Percentiles rank a stretch among this genome's conserved stretches.
Evolutionary conservation across 129 eudicot species (phyloP).

Genomic region (Centrapalus pauciflorus): DNA sequence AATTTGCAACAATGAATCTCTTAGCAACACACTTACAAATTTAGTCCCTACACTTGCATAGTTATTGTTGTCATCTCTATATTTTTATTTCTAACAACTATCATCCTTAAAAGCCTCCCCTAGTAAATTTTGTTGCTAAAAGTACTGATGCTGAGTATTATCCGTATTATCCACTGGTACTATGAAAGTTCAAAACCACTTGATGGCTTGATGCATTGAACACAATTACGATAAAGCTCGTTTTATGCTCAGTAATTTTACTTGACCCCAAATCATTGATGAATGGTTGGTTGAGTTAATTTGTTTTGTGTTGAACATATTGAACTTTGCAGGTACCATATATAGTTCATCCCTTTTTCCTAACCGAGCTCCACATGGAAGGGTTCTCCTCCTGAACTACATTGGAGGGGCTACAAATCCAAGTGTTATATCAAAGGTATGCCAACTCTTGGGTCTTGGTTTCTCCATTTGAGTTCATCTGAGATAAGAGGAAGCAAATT

Average conservation of each 20-base stretch:
- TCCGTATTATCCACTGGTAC: background rate
- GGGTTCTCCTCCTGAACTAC: slow-evolving; percentile 81
- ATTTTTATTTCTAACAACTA: no score
- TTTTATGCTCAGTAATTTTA: background rate
- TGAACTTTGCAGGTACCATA: slow-evolving; percentile 63
- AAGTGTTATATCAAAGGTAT: slow-evolving; percentile 73
- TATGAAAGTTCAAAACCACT: background rate
- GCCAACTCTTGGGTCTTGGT: background rate
- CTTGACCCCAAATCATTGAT: background rate
- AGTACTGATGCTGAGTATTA: background rate
- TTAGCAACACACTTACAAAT: no score
- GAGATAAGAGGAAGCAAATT: background rate
- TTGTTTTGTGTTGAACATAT: background rate
- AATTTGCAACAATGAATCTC: no score
- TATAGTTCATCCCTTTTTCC: slow-evolving; percentile 97
- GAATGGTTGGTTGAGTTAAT: background rate
- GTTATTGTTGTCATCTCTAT: no score
- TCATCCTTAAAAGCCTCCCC: background rate
- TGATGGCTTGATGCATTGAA: no score
- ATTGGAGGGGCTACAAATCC: slow-evolving; percentile 92
- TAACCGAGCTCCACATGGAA: slow-evolving; percentile 89
- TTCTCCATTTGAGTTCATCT: background rate
- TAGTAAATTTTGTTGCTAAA: background rate
- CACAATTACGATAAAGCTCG: no score
- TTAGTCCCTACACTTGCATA: no score